A percentile compares a stretch with the other conserved stretches of the same genome.
Conservation (phyloP, 257 asterid genomes). For the Handroanthus guayacan region DNA sequence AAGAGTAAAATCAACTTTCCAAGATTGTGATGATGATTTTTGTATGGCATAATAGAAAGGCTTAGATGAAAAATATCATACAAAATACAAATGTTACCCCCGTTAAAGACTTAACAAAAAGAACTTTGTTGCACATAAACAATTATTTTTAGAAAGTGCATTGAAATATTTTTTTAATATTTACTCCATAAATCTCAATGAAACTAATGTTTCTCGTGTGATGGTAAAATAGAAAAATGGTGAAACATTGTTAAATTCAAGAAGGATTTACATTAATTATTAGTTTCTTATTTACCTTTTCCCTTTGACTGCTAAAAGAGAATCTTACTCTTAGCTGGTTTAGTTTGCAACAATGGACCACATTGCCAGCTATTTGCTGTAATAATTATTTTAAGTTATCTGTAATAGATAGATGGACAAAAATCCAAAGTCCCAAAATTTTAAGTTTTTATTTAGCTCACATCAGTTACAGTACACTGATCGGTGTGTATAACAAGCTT, state of each 20-base stretch:
- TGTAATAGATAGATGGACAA: slow-evolving; percentile 30
- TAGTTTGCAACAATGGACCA: slow-evolving; percentile 47
- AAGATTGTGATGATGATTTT: no score
- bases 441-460: slow-evolving; percentile 1
- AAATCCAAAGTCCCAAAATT: slow-evolving; percentile 36
- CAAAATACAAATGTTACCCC: not conserved
- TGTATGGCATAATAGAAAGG: no score
- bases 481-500: slow-evolving; percentile 50
- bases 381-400: slow-evolving; percentile 45
- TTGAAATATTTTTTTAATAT: not conserved
- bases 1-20: no score
- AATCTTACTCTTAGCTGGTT: slow-evolving; percentile 33
- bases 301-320: slow-evolving; percentile 32
- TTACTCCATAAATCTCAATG: not conserved
- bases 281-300: slow-evolving; percentile 21
- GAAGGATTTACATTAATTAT: slow-evolving; percentile 14
- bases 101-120: not conserved
- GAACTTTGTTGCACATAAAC: not conserved
- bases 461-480: slow-evolving; percentile 34
- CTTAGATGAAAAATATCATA: no score
- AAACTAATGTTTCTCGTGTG: not conserved
- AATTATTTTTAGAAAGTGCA: slow-evolving; percentile 10
- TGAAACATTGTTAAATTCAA: slow-evolving; percentile 25
- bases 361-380: slow-evolving; percentile 48
- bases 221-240: not conserved